phyloP scores from a whole-genome alignment of 441 rosid genomes.

The Erodium texanum region DNA sequence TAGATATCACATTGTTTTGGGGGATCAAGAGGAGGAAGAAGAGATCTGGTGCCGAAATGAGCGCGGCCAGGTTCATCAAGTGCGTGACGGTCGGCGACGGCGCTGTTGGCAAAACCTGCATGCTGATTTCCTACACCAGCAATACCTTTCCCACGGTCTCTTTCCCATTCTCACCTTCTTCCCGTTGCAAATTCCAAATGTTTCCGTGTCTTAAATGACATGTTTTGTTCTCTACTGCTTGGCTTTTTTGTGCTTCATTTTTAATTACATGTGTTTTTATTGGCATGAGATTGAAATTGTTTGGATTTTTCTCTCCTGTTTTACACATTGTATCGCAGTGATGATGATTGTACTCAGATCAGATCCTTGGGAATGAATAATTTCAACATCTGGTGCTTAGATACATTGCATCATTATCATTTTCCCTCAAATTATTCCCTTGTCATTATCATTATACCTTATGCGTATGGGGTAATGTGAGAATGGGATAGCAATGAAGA shows the following conservation, averaged over 20 bases:
- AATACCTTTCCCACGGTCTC: not conserved
- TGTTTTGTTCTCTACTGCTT: no score
- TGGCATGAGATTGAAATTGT: no score
- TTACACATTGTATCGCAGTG: no score
- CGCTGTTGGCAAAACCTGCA: constrained; percentile 1
- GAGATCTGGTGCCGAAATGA: not conserved
- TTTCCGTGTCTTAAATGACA: no score
- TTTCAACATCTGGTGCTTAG: no score
- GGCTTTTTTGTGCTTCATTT: no score
- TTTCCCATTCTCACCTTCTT: not conserved
- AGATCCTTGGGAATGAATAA: no score
- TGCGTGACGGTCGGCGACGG: constrained; percentile 5
- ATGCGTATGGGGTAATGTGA: not conserved
- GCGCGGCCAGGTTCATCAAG: not conserved
- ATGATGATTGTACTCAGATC: no score
- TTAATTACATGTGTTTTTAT: no score
- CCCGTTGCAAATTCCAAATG: no score
- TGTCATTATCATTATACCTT: not conserved
- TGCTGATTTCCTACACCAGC: not conserved
- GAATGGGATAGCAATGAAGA: not conserved
- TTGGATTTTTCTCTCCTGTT: no score
- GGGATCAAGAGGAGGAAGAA: not conserved
- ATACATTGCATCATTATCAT: not conserved
- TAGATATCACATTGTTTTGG: not conserved
- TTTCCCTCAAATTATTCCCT: not conserved